Base-by-base conservation (phyloP, 257 asterid genomes). In the Paraleonurus japonicus region DNA sequence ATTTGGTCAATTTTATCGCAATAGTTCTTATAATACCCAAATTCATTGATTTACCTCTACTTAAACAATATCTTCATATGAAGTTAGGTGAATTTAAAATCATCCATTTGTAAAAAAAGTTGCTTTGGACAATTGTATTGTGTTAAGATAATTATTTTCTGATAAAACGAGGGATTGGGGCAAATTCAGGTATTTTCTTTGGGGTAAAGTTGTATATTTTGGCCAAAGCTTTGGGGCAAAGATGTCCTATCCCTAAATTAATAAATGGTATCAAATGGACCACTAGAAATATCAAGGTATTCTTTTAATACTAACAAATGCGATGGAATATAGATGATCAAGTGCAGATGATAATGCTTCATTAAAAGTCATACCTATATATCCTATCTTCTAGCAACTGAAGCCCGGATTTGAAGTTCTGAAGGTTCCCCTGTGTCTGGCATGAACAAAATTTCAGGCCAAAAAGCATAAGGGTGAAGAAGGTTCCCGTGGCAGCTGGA, bases 321-420 rank as follows among this genome's bases (percentile, higher is more conserved):
- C 24, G 33, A 67, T 66, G 22, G 13, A 71, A 58, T 47, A 72
- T 10, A 66, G 54, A 61, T 19, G 27, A 35, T 47, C 27, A 33
- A 62, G 53, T 54, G 59, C 33, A 61, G 80, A 45, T 54, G 53
- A 57, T 53, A 39, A 51, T 37, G 51, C 41, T 75, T 57, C 22
- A 60, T 48, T 15, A 51, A 10, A 50, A 41, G 58, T 8, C 32
- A 59, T 83, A 92, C 99, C 99, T 84, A 75, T 87, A 95, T 84
- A 95, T 86, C 78, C 97, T 92, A 81, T 95, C 99, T 78, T 95
- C 99, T 62, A 92, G 90, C 75, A 95, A 89, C 83, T 87, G 99
- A 85, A 89, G 97, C 71, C 99, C 99, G 61, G 90, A 73, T 84
- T 75, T 85, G 82, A 88, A 89, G 76, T 85, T 87, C 65, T 86